Conservation (phyloP, 139 green algal genomes). For the Closterium sp. region DNA sequence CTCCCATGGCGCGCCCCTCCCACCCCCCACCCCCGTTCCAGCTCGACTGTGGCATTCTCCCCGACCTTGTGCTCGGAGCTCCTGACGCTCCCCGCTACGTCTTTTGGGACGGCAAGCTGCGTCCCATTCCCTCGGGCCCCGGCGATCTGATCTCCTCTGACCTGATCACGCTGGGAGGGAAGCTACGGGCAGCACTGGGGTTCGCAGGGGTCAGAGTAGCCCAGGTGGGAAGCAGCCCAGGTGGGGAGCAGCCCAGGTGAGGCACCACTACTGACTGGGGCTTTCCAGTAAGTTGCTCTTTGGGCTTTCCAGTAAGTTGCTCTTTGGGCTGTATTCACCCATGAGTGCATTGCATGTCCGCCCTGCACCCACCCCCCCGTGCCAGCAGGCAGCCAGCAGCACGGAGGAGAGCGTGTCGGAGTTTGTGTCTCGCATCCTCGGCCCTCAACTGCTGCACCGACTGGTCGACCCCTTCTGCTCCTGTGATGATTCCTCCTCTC, state of each 20-base stretch:
- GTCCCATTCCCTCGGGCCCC: constrained; percentile 74
- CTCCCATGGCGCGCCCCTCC: too few relatives aligned
- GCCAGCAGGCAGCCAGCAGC: background rate
- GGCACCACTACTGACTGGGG: constrained; percentile 70
- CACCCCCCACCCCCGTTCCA: background rate
- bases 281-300: constrained; percentile 89
- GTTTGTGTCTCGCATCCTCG: constrained; percentile 94
- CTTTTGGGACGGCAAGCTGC: constrained; percentile 87
- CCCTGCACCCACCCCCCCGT: too few relatives aligned
- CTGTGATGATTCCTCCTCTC: constrained; percentile 65
- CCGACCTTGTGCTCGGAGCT: constrained; percentile 89
- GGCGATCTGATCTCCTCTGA: constrained; percentile 86
- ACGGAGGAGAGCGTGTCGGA: constrained; percentile 93
- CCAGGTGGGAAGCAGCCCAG: background rate
- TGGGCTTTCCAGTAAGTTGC: constrained; percentile 85
- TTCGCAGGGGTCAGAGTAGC: constrained; percentile 71
- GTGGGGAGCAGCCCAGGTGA: constrained; percentile 60
- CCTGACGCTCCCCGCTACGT: constrained; percentile 91
- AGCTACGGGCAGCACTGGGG: constrained; percentile 93
- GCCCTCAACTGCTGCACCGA: constrained; percentile 89
- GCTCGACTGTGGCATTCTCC: constrained; percentile 50
- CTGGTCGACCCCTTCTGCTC: constrained; percentile 99
- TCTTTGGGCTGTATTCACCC: constrained; percentile 75
- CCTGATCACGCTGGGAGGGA: constrained; percentile 84
- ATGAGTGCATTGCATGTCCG: too few relatives aligned